Base-by-base conservation (phyloP, 2,329 filamentous ascomycete genomes). In the Xylaria sp. region DNA sequence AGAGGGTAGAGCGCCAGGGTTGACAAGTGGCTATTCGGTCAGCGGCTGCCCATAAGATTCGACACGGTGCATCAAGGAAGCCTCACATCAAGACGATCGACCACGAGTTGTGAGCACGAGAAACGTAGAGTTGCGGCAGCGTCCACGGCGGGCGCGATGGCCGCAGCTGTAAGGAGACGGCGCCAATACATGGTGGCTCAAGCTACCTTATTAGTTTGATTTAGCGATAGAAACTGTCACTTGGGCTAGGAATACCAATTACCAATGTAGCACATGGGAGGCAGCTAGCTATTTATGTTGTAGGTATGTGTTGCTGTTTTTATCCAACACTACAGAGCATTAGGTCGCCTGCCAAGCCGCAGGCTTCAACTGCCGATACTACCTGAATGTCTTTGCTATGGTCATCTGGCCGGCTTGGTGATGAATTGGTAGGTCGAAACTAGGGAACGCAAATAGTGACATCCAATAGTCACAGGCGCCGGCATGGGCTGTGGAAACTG, bases 81-180 rank as follows among this genome's bases (percentile, higher is more conserved):
- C 0, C 65, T 68, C 57, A 68, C 65, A 61, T 76, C 74, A 38
- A 76, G 68, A 56, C 74, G 73, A 31, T 76, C 74, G 31, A 76
- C 74, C 10, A 76, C 73, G 22, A 76, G 73, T 56, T 76, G 73
- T 11, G 74, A 75, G 66, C 74, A 76, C 6, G 74, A 76, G 63
- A 76, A 76, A 20, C 74, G 74, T 56, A 76, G 72, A 25, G 73
- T 75, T 45, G 74, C 73, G 27, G 69, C 69, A 39, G 70, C 73
- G 17, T 73, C 64, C 17, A 72, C 71, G 58, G 63, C 71, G 39
- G 72, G 69, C 53, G 56, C 68, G 22, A 72, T 53, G 62, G 66
- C 72, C 65, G 69, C 71, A 33, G 67, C 70, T 58, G 69, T 67
- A 15, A 74, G 65, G 42, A 75, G 67, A 49, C 60, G 67, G 51